A percentile compares a stretch with the other conserved stretches of the same genome.
phyloP scores from a whole-genome alignment of 2,329 filamentous ascomycete genomes.

The Ophiocordyceps sinensis region DNA sequence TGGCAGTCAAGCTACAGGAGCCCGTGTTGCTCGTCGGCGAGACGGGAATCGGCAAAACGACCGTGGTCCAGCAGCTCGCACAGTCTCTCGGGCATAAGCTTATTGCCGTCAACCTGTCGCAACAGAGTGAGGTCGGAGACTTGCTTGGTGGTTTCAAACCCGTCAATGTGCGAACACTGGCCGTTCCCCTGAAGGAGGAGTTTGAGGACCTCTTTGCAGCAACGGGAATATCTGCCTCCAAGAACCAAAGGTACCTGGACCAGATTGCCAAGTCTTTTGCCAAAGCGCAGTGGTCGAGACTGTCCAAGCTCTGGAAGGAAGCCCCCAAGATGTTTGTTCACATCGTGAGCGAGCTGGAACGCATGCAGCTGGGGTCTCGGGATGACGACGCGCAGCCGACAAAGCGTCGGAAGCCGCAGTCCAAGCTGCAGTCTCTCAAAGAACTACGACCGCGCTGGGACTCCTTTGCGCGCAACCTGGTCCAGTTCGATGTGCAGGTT shows the following conservation, averaged over 20 bases:
- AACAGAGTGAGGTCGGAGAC: constrained; percentile 96
- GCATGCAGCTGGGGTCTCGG: constrained; percentile 21
- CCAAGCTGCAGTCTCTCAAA: constrained; percentile 49
- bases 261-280: constrained; percentile 66
- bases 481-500: constrained; percentile 69
- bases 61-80: constrained; percentile 84
- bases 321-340: constrained; percentile 76
- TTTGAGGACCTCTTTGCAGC: constrained; percentile 81
- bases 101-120: constrained; percentile 87
- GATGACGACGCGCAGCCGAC: constrained; percentile 38
- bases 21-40: constrained; percentile 92
- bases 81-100: constrained; percentile 73
- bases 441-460: constrained; percentile 60
- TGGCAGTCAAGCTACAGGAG: constrained; percentile 71
- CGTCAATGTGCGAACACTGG: constrained; percentile 74
- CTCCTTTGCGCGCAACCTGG: constrained; percentile 57
- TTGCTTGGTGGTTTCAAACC: constrained; percentile 93
- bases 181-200: constrained; percentile 81
- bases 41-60: constrained; percentile 97
- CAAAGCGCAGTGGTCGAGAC: constrained; percentile 74
- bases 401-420: constrained; percentile 53
- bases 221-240: constrained; percentile 71
- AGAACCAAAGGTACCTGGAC: constrained; percentile 77
- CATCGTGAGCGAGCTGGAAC: constrained; percentile 42
- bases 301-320: constrained; percentile 77